These are phyloP conservation scores for Discostella stelligeroides DNA, from an alignment of 108 stramenopile species.

Conservation along the genomic window DNA sequence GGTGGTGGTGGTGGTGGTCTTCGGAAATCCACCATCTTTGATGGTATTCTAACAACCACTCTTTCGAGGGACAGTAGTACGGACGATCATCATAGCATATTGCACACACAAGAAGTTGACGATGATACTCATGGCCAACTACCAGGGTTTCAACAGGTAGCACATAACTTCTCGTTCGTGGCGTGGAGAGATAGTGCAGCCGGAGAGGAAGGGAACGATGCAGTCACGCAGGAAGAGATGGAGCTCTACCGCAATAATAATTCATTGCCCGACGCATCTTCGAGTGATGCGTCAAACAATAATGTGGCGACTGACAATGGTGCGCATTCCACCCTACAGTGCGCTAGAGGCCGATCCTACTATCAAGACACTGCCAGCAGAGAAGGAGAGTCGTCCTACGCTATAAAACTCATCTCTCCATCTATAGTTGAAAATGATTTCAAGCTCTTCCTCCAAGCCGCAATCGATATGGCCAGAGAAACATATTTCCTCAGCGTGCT, in stretches of 20 bases:
- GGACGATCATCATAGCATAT: too few species aligned
- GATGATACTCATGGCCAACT: background rate
- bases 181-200: conserved; percentile 39
- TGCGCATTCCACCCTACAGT: background rate
- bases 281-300: background rate
- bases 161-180: conserved; percentile 34
- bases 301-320: background rate
- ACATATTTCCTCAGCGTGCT: conserved; percentile 43
- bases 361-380: conserved; percentile 32
- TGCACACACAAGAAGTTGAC: background rate
- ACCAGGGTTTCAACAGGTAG: background rate
- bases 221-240: conserved; percentile 16
- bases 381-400: conserved; percentile 28
- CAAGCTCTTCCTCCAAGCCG: conserved; percentile 43
- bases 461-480: conserved; percentile 47
- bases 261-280: too few species aligned
- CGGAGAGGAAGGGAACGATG: conserved; percentile 33
- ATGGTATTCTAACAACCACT: too few species aligned
- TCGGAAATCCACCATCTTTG: too few species aligned
- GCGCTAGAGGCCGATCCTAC: background rate
- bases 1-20: too few species aligned
- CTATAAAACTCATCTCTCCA: conserved; percentile 39
- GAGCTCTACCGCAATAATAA: background rate
- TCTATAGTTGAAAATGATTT: conserved; percentile 22
- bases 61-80: too few species aligned